phyloP scores from a whole-genome alignment of 441 rosid genomes.

The Gossypium gossypioides region DNA sequence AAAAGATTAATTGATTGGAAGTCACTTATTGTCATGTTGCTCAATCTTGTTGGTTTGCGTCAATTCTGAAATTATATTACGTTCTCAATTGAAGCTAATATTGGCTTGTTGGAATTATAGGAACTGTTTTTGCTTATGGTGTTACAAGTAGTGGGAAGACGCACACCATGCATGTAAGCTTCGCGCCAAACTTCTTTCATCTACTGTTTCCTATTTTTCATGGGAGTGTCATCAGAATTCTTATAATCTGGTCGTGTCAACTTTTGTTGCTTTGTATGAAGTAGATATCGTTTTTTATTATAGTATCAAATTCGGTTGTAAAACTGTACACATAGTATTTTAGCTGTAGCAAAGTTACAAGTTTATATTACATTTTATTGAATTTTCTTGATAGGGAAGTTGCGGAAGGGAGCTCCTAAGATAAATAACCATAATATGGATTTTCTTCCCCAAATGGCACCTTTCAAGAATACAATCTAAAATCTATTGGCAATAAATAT shows the following conservation, averaged over 20 bases:
- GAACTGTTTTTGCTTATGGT: constrained; percentile 97
- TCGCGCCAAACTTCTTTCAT: not conserved
- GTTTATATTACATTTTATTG: not conserved
- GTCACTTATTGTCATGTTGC: not conserved
- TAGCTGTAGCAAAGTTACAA: not conserved
- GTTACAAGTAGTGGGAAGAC: constrained; percentile 99
- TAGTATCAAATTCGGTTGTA: not conserved
- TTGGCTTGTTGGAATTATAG: constrained; percentile 32
- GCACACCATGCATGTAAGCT: constrained; percentile 91
- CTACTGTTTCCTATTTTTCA: not conserved
- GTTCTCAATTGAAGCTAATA: not conserved
- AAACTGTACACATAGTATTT: not conserved
- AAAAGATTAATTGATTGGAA: not conserved
- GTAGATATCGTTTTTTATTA: not conserved
- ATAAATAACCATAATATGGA: not conserved
- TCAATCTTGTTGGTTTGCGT: not conserved
- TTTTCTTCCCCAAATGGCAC: not conserved
- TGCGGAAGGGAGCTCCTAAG: not conserved
- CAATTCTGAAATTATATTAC: constrained; percentile 1
- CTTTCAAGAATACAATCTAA: not conserved
- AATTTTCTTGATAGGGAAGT: not conserved
- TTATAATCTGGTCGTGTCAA: not conserved
- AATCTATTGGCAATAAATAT: not conserved
- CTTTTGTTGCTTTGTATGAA: not conserved
- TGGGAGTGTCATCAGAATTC: not conserved